Conservation (phyloP, 805 yeast species). For the Saturnispora zaruensis region DNA sequence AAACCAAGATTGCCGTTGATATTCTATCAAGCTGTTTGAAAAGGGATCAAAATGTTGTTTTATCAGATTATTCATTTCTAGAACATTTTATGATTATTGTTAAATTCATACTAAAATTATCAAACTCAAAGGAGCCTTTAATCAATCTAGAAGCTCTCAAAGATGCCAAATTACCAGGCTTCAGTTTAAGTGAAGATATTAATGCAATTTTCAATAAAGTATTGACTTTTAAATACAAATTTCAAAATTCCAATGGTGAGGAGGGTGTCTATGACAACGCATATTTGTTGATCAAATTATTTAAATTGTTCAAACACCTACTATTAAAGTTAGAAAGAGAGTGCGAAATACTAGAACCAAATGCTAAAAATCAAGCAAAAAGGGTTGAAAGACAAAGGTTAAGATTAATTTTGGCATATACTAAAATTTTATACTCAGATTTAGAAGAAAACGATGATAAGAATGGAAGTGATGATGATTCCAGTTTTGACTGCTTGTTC, state of each 20-base stretch:
- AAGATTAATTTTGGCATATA: conserved; percentile 27
- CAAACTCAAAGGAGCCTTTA: conserved; percentile 24
- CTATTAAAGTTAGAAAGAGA: conserved; percentile 23
- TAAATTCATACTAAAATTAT: conserved; percentile 22
- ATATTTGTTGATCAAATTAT: conserved; percentile 35
- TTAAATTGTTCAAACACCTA: conserved; percentile 30
- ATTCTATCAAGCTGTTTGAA: conserved; percentile 38
- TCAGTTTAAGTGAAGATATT: conserved; percentile 12
- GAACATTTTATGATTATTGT: conserved; percentile 28
- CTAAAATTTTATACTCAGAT: conserved; percentile 26
- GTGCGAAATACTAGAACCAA: conserved; percentile 18
- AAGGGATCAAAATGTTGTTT: conserved; percentile 41
- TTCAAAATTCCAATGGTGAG: conserved; percentile 6
- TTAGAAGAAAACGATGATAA: conserved; percentile 5
- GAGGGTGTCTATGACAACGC: conserved; percentile 23
- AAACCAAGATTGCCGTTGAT: conserved; percentile 31
- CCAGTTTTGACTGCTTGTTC: conserved; percentile 27
- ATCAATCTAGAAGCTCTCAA: conserved; percentile 20
- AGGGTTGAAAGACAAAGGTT: conserved; percentile 23
- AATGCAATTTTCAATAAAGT: conserved; percentile 16
- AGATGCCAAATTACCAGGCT: conserved; percentile 10
- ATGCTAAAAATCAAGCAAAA: conserved; percentile 17
- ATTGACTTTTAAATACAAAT: conserved; percentile 16
- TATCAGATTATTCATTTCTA: conserved; percentile 45
- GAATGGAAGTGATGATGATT: conserved; percentile 18